Conservation (phyloP, 345 rosid species). For the Eucalyptus brandiana region DNA sequence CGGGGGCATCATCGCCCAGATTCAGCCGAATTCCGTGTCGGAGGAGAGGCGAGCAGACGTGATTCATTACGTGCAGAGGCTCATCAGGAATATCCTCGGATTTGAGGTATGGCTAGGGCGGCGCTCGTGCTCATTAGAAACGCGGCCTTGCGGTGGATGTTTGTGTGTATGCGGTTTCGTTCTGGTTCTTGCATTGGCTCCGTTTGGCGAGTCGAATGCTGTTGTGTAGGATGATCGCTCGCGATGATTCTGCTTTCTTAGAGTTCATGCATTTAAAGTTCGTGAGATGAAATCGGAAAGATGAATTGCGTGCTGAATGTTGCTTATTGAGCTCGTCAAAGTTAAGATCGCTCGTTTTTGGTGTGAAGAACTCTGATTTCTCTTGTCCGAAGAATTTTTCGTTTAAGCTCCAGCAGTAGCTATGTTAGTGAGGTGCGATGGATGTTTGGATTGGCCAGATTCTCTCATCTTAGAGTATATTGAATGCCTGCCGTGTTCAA, state of each 20-base stretch:
- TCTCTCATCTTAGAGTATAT: background rate
- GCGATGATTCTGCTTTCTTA: background rate
- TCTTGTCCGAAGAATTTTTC: background rate
- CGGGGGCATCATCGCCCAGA: conserved; percentile 42
- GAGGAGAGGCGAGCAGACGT: conserved; percentile 66
- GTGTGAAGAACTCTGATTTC: background rate
- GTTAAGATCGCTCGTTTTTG: background rate
- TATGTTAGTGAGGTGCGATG: background rate
- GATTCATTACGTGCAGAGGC: conserved; percentile 49
- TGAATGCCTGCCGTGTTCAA: background rate
- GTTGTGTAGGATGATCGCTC: background rate
- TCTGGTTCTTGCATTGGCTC: background rate
- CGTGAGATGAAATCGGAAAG: background rate
- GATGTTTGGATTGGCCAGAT: background rate
- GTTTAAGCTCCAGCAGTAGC: background rate
- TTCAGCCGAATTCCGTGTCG: conserved; percentile 56
- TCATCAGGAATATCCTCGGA: conserved; percentile 25
- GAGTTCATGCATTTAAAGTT: background rate
- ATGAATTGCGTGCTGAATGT: background rate
- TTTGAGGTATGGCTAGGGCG: conserved; percentile 35
- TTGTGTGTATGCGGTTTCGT: background rate
- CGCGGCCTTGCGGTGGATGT: background rate
- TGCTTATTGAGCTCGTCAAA: background rate
- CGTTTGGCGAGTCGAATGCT: background rate
- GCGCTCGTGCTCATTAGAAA: background rate